Percentiles rank a stretch among this genome's conserved stretches.
Conservation (phyloP, 345 rosid species). For the Corchorus olitorius region DNA sequence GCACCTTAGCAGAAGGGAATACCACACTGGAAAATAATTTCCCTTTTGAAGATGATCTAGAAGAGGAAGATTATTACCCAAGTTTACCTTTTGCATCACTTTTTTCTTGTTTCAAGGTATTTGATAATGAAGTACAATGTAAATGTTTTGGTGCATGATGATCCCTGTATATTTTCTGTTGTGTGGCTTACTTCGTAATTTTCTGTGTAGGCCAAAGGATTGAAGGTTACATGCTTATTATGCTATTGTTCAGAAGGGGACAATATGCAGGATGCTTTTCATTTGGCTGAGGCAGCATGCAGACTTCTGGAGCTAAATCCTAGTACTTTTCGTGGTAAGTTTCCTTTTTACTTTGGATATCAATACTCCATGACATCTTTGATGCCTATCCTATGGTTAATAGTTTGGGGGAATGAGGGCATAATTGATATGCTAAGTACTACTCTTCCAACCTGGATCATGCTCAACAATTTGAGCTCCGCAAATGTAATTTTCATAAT, state of each 20-base stretch:
- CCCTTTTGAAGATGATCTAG: slow-evolving; percentile 78
- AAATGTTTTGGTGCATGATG: neutral
- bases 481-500: neutral
- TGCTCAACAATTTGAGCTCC: neutral
- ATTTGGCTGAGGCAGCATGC: slow-evolving; percentile 73
- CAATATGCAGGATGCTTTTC: slow-evolving; percentile 75
- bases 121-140: neutral
- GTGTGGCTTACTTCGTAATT: slow-evolving; percentile 4
- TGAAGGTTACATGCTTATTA: slow-evolving; percentile 79
- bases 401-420: neutral
- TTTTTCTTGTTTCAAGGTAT: slow-evolving; percentile 85
- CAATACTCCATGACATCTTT: slow-evolving; percentile 3
- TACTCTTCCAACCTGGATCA: neutral
- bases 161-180: neutral
- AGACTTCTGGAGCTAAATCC: slow-evolving; percentile 51
- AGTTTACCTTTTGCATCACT: slow-evolving; percentile 96
- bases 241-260: slow-evolving; percentile 98
- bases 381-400: neutral
- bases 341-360: slow-evolving; percentile 5
- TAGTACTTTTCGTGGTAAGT: slow-evolving; percentile 51
- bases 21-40: slow-evolving; percentile 33
- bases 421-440: neutral
- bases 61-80: slow-evolving; percentile 85
- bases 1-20: slow-evolving; percentile 58
- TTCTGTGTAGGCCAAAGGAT: slow-evolving; percentile 61